Evolutionary conservation across 257 asterid species (phyloP).

Genomic region (Nicotiana obtusifolia): DNA sequence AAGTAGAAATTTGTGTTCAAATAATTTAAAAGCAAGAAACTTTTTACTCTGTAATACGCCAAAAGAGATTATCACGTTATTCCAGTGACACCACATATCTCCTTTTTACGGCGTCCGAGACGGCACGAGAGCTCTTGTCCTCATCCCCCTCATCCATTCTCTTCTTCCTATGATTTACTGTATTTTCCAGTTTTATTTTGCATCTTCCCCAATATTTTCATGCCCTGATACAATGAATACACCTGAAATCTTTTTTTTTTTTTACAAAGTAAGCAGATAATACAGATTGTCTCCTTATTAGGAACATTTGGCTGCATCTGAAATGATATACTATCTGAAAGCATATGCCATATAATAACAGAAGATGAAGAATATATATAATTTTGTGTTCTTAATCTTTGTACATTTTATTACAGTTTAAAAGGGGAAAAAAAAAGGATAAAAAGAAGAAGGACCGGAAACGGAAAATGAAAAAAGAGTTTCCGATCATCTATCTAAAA

Average conservation of each 20-base stretch:
- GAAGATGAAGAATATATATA: too few relatives aligned
- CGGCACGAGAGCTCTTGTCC: conserved; percentile 36
- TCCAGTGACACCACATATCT: conserved; percentile 13
- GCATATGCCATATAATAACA: too few relatives aligned
- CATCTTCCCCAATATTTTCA: not conserved
- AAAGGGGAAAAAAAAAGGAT: conserved; percentile 13
- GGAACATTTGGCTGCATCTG: conserved; percentile 25
- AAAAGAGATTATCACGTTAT: conserved; percentile 39
- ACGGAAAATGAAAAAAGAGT: not conserved
- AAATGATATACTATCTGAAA: not conserved
- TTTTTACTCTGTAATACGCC: not conserved
- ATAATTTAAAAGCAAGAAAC: not conserved
- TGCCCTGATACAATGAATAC: not conserved
- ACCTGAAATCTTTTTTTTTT: not conserved
- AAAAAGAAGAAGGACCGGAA: not conserved
- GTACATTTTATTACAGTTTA: not conserved
- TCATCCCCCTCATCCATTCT: conserved; percentile 4
- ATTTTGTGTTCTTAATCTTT: not conserved
- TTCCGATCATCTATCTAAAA: conserved; percentile 18
- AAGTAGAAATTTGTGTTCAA: not conserved
- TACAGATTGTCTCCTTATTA: conserved; percentile 13
- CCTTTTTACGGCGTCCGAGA: conserved; percentile 41
- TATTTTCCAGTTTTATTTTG: not conserved
- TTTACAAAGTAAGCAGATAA: too few relatives aligned
- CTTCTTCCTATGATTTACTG: not conserved